phyloP scores from a whole-genome alignment of 2,329 filamentous ascomycete species.

The Microcyclosporella mali region DNA sequence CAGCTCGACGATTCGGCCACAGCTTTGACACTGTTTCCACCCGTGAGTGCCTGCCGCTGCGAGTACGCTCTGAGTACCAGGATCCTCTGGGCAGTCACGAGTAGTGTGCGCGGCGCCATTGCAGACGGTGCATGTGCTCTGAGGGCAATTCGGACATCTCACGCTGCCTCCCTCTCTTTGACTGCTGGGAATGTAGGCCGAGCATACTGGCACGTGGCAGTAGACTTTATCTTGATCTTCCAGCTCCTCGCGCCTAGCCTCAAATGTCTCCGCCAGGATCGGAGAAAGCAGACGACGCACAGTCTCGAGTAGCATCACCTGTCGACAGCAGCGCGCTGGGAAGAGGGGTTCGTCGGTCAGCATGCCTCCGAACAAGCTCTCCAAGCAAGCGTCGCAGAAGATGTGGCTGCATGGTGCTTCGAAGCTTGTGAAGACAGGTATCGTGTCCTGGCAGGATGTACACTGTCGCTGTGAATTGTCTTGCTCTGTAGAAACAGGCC shows the following conservation, averaged over 20 bases:
- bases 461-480: not conserved
- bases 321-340: slow-evolving; percentile 11
- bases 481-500: too few relatives aligned
- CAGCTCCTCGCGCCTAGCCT: slow-evolving; percentile 9
- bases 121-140: slow-evolving; percentile 5
- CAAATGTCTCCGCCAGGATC: not conserved
- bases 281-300: not conserved
- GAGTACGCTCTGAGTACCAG: slow-evolving; percentile 1
- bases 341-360: slow-evolving; percentile 7
- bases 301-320: not conserved
- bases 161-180: not conserved
- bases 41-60: slow-evolving; percentile 2
- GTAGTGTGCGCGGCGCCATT: not conserved
- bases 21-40: slow-evolving; percentile 8
- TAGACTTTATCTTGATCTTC: slow-evolving; percentile 10
- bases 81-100: slow-evolving; percentile 4
- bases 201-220: slow-evolving; percentile 9
- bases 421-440: not conserved
- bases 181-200: slow-evolving; percentile 3
- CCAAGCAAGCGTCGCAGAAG: slow-evolving; percentile 8
- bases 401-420: slow-evolving; percentile 1
- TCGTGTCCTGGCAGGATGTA: not conserved
- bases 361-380: slow-evolving; percentile 2
- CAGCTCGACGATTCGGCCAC: slow-evolving; percentile 4
- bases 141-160: not conserved